Percentiles rank a stretch among this genome's conserved stretches.
These are phyloP conservation scores for Emmonsiellopsis sp. DNA, from an alignment of 2,329 filamentous ascomycete species.

Conservation along the genomic window DNA sequence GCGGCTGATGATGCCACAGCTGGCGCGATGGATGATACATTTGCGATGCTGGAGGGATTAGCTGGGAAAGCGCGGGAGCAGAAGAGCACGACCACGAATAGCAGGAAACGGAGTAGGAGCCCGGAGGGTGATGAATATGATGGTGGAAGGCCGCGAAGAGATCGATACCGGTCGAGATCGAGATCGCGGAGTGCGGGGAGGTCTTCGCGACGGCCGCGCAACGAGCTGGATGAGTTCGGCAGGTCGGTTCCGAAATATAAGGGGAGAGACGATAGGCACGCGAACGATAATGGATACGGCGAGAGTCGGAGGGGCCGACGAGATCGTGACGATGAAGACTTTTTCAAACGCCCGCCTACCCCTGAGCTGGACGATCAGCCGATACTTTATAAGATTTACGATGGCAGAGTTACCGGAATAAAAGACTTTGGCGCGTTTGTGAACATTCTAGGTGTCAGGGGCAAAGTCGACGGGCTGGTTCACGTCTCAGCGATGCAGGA, in stretches of 20 bases:
- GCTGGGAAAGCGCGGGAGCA: constrained; percentile 52
- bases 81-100: constrained; percentile 26
- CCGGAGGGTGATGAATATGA: constrained; percentile 41
- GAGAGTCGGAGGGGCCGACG: constrained; percentile 26
- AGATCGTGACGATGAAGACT: constrained; percentile 42
- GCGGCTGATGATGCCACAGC: constrained; percentile 32
- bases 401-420: constrained; percentile 79
- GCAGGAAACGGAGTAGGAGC: constrained; percentile 46
- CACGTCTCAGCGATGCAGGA: constrained; percentile 85
- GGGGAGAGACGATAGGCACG: constrained; percentile 27
- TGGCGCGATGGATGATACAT: constrained; percentile 81
- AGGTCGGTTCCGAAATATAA: constrained; percentile 32
- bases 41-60: constrained; percentile 80
- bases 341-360: constrained; percentile 56
- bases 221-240: constrained; percentile 52
- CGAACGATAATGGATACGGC: constrained; percentile 35
- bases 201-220: constrained; percentile 33
- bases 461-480: constrained; percentile 85
- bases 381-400: constrained; percentile 76
- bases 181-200: constrained; percentile 36
- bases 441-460: constrained; percentile 75
- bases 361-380: constrained; percentile 74
- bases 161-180: constrained; percentile 44
- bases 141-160: constrained; percentile 17
- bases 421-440: constrained; percentile 97